Base-by-base conservation (phyloP, 202 grass and related monocot species). In the Setaria italica region DNA sequence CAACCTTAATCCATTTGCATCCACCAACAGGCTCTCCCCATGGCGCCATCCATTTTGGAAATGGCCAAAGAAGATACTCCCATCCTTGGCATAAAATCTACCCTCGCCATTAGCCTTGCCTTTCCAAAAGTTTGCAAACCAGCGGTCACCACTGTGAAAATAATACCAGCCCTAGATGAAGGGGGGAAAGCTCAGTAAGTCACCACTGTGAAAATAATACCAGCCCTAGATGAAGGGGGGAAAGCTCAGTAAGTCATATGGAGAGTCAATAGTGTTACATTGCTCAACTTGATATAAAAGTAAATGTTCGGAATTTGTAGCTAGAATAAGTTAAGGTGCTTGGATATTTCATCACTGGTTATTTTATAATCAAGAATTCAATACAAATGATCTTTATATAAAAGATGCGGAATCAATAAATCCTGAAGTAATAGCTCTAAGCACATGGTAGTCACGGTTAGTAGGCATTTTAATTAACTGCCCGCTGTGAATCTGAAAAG, bases 41-140 rank as follows among this genome's bases (percentile, higher is more conserved):
- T 94, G 90, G 11, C 90, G 92, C 93, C 97, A 99, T 63, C 92
- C 97, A 85, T 94, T 94, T 88, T 80, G 90, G 67, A 99, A 99
- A 85, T 94, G 80, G 57, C 92, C 92, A 90, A 96, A 94, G 75
- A 92, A 91, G 83, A 99, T 90, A 58, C 88, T 92, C 39, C 97
- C 88, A 43, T 94, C 86, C 37, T 79, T 89, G 43, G 93, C 88
- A 91, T 96, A 99, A 91, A 96, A 96, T 92, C 97, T 92, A 67
- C 92, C 93, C 69, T 99, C 93, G 6, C 93, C 97, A 54, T 92
- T 94, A 83, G 97, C 93, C 80, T 86, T 95, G 29, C 97, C 97
- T 80, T 99, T 96, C 93, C 93, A 96, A 88, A 99, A 99, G 75
- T 91, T 94, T 9, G 88, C 85, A 77, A 96, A 99, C 93, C 93